Conservation (phyloP, 139 green algal genomes). For the Medakamo hakoo region DNA sequence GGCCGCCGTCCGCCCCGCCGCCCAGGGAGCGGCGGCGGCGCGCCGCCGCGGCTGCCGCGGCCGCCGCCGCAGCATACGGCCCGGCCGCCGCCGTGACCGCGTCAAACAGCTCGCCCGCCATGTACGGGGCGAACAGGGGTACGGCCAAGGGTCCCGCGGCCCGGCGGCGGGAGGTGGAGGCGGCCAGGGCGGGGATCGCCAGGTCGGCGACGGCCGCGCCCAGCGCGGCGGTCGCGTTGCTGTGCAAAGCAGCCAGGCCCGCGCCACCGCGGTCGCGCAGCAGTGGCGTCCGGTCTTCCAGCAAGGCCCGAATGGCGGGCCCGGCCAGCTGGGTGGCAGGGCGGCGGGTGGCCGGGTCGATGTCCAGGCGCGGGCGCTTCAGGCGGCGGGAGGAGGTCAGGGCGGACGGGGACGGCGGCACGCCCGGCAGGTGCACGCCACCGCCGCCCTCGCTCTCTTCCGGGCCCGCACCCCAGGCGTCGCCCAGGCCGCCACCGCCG, state of each 20-base stretch:
- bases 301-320: conserved; percentile 19
- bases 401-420: neutral
- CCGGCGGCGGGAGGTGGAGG: neutral
- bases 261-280: conserved; percentile 12
- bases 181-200: neutral
- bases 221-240: conserved; percentile 1
- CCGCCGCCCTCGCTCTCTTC: neutral
- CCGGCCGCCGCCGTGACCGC: neutral
- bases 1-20: conserved; percentile 1
- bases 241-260: neutral
- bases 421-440: neutral
- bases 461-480: neutral
- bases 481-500: neutral
- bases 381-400: neutral
- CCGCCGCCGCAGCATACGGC: neutral
- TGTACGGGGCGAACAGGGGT: neutral
- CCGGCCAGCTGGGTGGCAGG: conserved; percentile 9
- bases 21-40: conserved; percentile 4
- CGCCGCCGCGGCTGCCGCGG: no score
- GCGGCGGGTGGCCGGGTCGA: conserved; percentile 12
- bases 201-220: neutral
- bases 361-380: neutral
- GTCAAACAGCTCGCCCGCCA: neutral
- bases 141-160: neutral
- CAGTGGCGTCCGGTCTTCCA: conserved; percentile 24